Evolutionary conservation across 345 rosid species (phyloP).

Genomic region (Melaleuca alternifolia): DNA sequence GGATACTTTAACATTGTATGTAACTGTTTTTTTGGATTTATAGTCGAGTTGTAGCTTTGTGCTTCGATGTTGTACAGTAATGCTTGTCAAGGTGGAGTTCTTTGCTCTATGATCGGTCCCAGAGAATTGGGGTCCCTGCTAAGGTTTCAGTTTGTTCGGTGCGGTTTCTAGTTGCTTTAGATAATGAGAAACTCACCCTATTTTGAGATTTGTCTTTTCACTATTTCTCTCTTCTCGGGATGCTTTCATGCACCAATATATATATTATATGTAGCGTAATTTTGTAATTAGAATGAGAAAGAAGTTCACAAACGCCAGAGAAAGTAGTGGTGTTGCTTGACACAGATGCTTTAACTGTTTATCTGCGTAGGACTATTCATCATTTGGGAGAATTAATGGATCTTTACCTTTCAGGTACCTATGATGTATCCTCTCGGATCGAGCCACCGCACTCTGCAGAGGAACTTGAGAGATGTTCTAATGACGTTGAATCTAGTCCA

Average conservation of each 20-base stretch:
- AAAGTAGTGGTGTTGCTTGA: not conserved
- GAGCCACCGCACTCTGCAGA: too few relatives aligned
- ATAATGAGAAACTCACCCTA: not conserved
- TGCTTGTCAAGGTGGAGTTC: not conserved
- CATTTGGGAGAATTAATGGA: not conserved
- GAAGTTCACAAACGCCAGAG: too few relatives aligned
- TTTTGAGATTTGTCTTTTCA: not conserved
- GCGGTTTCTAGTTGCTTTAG: not conserved
- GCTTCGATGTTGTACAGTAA: not conserved
- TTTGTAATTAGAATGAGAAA: not conserved
- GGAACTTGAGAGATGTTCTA: too few relatives aligned
- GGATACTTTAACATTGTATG: not conserved
- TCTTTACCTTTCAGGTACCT: not conserved
- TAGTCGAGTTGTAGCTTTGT: not conserved
- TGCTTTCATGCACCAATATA: too few relatives aligned
- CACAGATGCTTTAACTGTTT: not conserved
- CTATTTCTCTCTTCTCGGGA: too few relatives aligned
- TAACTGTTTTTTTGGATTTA: not conserved
- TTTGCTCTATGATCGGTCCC: not conserved
- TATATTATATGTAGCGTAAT: not conserved
- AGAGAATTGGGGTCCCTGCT: not conserved
- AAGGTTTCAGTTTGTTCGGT: not conserved
- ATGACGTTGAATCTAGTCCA: too few relatives aligned
- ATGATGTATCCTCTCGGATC: too few relatives aligned
- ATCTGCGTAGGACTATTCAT: too few relatives aligned